Evolutionary conservation across 345 rosid species (phyloP), one percentile per base, ranked within the genome.

Genomic region (Corchorus olitorius): DNA sequence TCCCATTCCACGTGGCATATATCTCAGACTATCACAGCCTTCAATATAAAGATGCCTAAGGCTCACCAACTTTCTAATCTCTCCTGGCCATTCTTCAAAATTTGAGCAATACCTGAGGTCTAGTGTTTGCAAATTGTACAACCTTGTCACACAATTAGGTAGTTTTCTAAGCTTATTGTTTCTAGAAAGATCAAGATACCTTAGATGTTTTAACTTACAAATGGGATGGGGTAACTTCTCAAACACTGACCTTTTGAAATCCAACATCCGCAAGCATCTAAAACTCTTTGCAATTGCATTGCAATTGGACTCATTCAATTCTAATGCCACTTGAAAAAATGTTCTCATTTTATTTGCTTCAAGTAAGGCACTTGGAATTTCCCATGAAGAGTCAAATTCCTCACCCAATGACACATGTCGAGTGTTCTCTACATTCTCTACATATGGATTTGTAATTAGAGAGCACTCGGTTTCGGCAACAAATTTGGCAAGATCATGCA

Each of bases 401-500:
- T 15, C 19, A 4, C 1, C 55, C 0, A 46, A 35, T 41, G 77
- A 78, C 5, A 78, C 17, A 59, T 84, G 87, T 2, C 65, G 70
- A 34, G 52, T 33, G 27, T 45, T 61, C 27, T 4, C 1, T 20
- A 62, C 34, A 0, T 14, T 3, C 35, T 8, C 8, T 14, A 6
- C 60, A 17, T 45, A 61, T 41, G 5, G 6, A 15, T 46, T 19
- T 53, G 50, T 53, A 14, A n/a, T n/a, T n/a, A 65, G 1, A 50
- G 10, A 7, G 65, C 54, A 55, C 16, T 73, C 77, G 33, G 8
- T 66, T 5, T 74, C 69, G 0, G 77, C 81, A 13, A 78, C 60
- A 55, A 49, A 48, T 15, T 48, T 17, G 7, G 78, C 78, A 22
- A 79, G 71, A n/a, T 75, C 82, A 61, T 60, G 82, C 20, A 75